Evolutionary conservation across 2,329 filamentous ascomycete species (phyloP).

Genomic region (Phialophora macrospora): DNA sequence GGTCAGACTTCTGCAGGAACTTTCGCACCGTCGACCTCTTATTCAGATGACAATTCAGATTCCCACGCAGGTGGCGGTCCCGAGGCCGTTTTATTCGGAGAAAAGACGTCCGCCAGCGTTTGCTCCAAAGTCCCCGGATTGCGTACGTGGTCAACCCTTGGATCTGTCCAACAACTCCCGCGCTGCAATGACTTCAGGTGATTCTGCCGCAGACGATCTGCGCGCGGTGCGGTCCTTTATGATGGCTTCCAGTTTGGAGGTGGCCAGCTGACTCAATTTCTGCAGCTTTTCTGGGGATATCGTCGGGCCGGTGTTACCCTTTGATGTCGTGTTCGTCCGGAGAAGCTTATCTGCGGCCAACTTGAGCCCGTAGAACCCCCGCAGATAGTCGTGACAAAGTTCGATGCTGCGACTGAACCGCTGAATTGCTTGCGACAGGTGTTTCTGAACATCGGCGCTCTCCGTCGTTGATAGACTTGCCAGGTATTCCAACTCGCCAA

Average conservation of each 20-base stretch:
- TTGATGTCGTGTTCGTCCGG: conserved; percentile 25
- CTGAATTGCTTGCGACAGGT: conserved; percentile 74
- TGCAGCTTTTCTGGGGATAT: conserved; percentile 36
- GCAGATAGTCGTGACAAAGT: conserved; percentile 88
- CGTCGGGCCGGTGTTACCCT: conserved; percentile 14
- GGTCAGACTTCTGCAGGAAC: conserved; percentile 29
- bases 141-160: conserved; percentile 23
- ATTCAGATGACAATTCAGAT: conserved; percentile 7
- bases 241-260: conserved; percentile 46
- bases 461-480: conserved; percentile 42
- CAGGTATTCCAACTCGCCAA: conserved; percentile 83
- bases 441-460: conserved; percentile 49
- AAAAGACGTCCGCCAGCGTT: neutral
- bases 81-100: conserved; percentile 17
- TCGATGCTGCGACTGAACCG: conserved; percentile 90
- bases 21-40: conserved; percentile 14
- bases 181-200: conserved; percentile 50
- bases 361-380: conserved; percentile 91
- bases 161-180: conserved; percentile 48
- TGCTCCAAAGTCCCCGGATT: conserved; percentile 7
- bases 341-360: conserved; percentile 37
- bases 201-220: conserved; percentile 43
- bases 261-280: conserved; percentile 47
- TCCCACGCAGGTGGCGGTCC: conserved; percentile 23
- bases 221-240: conserved; percentile 44